Base-by-base conservation (phyloP, 2,329 filamentous ascomycete species). In the Dactylellina cionopaga region DNA sequence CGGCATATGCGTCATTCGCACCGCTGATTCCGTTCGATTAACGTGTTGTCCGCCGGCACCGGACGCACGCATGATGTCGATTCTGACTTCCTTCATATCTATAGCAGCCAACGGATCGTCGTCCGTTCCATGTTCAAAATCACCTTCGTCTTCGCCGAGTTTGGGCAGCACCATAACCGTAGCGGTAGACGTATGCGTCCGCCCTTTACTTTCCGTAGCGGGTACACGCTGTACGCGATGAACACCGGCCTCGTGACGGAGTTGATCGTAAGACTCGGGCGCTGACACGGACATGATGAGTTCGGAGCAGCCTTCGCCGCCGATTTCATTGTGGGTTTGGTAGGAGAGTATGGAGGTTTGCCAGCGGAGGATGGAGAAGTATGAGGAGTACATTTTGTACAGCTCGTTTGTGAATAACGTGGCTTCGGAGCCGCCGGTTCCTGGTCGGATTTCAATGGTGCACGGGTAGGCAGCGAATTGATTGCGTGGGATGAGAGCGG, bases 11-110 rank as follows among this genome's bases (percentile, higher is more conserved):
- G 93, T 98, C 77, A 99, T 84, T 7, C 95, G 89, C 73, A 99
- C 91, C 2, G 95, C 95, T 27, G 92, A 96, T 82, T 99, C 95
- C 0, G 95, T 99, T 80, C 94, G 97, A 82, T 99, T 99, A 79
- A 99, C 95, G 81, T 99, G 95, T 82, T 99, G 95, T 0, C 95
- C 95, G 29, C 95, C 95, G 0, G 95, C 94, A 70, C 95, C 95
- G 46, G 92, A 85, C 0, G 95, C 92, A 13, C 93, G 87, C 93
- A 98, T 96, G 72, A 92, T 92, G 79, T 99, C 95, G 17, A 87
- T 84, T 55, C 85, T 85, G 22, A 99, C 92, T 69, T 99, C 94
- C 72, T 88, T 85, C 4, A 91, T 88, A 78, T 96, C 88, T 70
- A 99, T 85, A 82, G 93, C 96, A 82, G 96, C 97, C 79, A 97